Percentiles rank a stretch among this genome's conserved stretches.
Evolutionary conservation across 2,329 filamentous ascomycete species (phyloP).

Genomic region (Diaporthe batatas): DNA sequence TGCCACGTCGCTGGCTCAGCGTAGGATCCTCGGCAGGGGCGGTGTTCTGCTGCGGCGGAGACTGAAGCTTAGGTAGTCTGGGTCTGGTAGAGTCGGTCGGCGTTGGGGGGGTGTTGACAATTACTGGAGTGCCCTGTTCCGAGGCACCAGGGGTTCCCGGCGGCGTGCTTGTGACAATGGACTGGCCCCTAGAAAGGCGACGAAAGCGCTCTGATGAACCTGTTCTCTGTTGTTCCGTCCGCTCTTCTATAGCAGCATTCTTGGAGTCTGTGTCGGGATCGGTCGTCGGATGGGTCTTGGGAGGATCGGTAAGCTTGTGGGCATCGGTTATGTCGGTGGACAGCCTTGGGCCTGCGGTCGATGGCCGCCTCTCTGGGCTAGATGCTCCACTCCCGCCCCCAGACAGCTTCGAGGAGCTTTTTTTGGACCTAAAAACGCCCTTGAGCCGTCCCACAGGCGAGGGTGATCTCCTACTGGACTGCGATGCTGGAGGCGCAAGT

Average conservation of each 20-base stretch:
- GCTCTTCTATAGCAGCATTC: conserved; percentile 41
- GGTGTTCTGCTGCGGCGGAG: conserved; percentile 45
- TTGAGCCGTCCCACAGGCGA: conserved; percentile 80
- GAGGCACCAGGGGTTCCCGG: conserved; percentile 63
- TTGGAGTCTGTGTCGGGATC: conserved; percentile 27
- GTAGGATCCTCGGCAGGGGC: conserved; percentile 61
- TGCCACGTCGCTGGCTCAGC: conserved; percentile 74
- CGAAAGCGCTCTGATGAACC: conserved; percentile 46
- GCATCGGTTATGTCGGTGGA: conserved; percentile 32
- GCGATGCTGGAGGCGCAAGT: conserved; percentile 58
- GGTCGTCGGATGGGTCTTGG: conserved; percentile 19
- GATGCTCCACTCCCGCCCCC: conserved; percentile 60
- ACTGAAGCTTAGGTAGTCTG: conserved; percentile 44
- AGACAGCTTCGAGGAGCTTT: conserved; percentile 50
- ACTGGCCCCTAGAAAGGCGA: conserved; percentile 49
- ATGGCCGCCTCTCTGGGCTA: conserved; percentile 50
- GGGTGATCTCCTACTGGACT: conserved; percentile 66
- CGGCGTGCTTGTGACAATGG: conserved; percentile 50
- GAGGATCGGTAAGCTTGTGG: conserved; percentile 37
- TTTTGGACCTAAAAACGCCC: conserved; percentile 76
- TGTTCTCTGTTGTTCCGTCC: conserved; percentile 41
- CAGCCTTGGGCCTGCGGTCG: conserved; percentile 35
- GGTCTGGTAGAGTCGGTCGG: conserved; percentile 62
- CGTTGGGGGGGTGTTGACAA: conserved; percentile 77
- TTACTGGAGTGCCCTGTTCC: conserved; percentile 63